Conservation (phyloP, 208 protist species). For the Trypanosoma rangeli region DNA sequence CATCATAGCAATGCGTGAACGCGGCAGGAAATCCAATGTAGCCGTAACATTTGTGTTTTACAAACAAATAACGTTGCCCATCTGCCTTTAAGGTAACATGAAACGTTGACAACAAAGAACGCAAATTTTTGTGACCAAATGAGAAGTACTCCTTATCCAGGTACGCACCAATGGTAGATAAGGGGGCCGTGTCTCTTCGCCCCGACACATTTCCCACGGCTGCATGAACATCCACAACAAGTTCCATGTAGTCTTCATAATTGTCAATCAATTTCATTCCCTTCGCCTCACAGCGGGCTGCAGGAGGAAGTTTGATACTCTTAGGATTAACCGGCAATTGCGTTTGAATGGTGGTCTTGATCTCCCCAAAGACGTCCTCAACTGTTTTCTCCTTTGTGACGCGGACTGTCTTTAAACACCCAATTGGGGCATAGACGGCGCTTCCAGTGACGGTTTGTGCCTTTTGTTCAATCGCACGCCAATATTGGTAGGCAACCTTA, state of each 20-base stretch:
- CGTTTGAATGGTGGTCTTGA: slow-evolving; percentile 49
- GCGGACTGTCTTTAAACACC: slow-evolving; percentile 51
- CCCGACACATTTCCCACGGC: slow-evolving; percentile 58
- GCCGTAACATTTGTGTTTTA: slow-evolving; percentile 65
- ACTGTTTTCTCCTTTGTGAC: slow-evolving; percentile 34
- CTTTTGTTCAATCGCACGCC: slow-evolving; percentile 73
- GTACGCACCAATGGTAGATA: slow-evolving; percentile 77
- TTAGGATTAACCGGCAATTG: slow-evolving; percentile 27
- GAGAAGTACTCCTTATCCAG: slow-evolving; percentile 71
- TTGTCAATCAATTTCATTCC: slow-evolving; percentile 54
- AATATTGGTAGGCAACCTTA: slow-evolving; percentile 47
- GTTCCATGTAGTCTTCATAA: slow-evolving; percentile 49
- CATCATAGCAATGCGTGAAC: slow-evolving; percentile 73
- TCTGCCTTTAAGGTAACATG: slow-evolving; percentile 84
- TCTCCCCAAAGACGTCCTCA: slow-evolving; percentile 43
- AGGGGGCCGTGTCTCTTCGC: slow-evolving; percentile 65
- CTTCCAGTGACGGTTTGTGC: slow-evolving; percentile 60
- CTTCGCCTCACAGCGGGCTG: slow-evolving; percentile 18
- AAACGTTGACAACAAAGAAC: slow-evolving; percentile 38
- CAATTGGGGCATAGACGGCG: slow-evolving; percentile 59
- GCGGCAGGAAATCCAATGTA: slow-evolving; percentile 72
- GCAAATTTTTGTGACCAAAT: slow-evolving; percentile 38
- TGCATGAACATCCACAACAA: slow-evolving; percentile 63
- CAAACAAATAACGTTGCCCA: slow-evolving; percentile 71
- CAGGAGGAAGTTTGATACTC: slow-evolving; percentile 16